Conservation (phyloP, 1,284 basidiomycete species). For the Trametes pubescens region DNA sequence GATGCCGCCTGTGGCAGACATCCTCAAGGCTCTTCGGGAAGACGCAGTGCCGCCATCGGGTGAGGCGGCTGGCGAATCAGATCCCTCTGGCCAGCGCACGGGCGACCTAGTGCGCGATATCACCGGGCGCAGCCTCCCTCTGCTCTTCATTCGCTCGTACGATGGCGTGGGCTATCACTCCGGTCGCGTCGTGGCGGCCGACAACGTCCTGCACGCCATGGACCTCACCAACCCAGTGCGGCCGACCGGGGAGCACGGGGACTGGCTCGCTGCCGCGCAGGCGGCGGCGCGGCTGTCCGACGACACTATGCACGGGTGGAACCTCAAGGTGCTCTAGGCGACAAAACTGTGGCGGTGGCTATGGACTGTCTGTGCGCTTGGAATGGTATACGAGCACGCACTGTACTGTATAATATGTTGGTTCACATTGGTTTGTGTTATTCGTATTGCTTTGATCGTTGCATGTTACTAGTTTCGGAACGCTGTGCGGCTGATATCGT, state of each 20-base stretch:
- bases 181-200: slow-evolving; percentile 83
- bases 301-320: slow-evolving; percentile 74
- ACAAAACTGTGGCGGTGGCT: slow-evolving; percentile 1
- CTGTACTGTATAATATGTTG: slow-evolving; percentile 19
- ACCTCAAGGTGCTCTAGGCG: slow-evolving; percentile 72
- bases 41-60: slow-evolving; percentile 58
- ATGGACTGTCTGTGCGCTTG: background rate
- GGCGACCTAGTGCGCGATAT: slow-evolving; percentile 43
- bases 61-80: slow-evolving; percentile 32
- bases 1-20: slow-evolving; percentile 73
- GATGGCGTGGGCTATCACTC: slow-evolving; percentile 87
- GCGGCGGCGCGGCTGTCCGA: slow-evolving; percentile 56
- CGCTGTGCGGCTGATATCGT: slow-evolving; percentile 24
- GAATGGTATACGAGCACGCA: background rate
- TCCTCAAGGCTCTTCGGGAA: slow-evolving; percentile 78
- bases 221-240: slow-evolving; percentile 50
- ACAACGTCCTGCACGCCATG: slow-evolving; percentile 78
- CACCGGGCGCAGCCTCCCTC: slow-evolving; percentile 67
- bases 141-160: slow-evolving; percentile 77
- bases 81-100: slow-evolving; percentile 25
- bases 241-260: slow-evolving; percentile 31
- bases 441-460: slow-evolving; percentile 32
- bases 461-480: slow-evolving; percentile 23
- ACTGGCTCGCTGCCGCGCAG: slow-evolving; percentile 63
- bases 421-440: background rate